A percentile compares a stretch with the other conserved stretches of the same genome.
phyloP scores from a whole-genome alignment of 139 green algal genomes.

The Haematococcus sp. region DNA sequence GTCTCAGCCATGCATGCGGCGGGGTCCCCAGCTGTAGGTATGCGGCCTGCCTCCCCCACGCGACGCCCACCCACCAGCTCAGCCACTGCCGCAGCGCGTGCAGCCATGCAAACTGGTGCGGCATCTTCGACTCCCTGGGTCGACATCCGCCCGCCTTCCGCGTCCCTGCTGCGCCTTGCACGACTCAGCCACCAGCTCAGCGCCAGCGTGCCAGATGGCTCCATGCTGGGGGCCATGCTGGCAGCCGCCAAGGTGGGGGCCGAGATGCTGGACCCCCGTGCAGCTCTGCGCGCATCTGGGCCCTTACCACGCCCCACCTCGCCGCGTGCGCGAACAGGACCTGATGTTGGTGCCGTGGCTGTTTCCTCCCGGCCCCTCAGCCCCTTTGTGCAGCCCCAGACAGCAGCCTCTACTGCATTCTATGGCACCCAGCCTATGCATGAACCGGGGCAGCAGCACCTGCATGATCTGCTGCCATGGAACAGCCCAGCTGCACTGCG shows the following conservation, averaged over 20 bases:
- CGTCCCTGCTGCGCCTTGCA: background rate
- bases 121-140: too few species aligned
- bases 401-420: too few species aligned
- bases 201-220: constrained; percentile 1
- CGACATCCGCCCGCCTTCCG: background rate
- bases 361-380: too few species aligned
- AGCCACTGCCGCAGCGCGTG: background rate
- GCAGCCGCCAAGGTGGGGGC: background rate
- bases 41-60: too few species aligned
- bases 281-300: background rate
- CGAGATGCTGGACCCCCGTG: background rate
- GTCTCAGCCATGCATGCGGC: background rate
- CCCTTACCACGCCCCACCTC: background rate
- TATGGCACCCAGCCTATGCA: too few species aligned
- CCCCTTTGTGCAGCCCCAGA: too few species aligned
- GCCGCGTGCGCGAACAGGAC: background rate
- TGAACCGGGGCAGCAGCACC: too few species aligned
- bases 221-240: background rate
- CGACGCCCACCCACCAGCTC: background rate
- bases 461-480: too few species aligned
- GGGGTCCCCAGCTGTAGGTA: background rate
- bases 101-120: too few species aligned
- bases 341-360: background rate
- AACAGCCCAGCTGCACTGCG: too few species aligned
- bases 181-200: background rate